Percentiles rank a stretch among this genome's conserved stretches.
phyloP scores from a whole-genome alignment of 2,329 filamentous ascomycete genomes.

The Diplodia mutila region DNA sequence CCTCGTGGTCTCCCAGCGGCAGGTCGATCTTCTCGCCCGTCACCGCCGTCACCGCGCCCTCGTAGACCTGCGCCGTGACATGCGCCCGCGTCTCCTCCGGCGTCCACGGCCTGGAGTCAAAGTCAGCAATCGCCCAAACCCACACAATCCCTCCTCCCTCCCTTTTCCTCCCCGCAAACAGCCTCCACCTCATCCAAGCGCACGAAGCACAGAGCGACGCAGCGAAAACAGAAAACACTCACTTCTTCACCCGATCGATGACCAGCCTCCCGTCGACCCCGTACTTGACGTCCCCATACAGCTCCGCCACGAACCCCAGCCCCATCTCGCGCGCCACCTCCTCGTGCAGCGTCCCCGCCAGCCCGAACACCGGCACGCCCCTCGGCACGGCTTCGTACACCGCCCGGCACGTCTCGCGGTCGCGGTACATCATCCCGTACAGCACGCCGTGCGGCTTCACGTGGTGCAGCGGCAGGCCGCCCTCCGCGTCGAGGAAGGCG shows the following conservation, averaged over 20 bases:
- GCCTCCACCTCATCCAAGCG: neutral
- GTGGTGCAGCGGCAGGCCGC: constrained; percentile 58
- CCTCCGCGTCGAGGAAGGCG: constrained; percentile 62
- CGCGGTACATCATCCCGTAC: constrained; percentile 61
- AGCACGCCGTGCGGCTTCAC: constrained; percentile 66
- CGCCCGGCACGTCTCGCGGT: constrained; percentile 56
- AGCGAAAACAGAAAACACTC: neutral
- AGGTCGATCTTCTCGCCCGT: constrained; percentile 48
- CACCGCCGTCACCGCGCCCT: constrained; percentile 46
- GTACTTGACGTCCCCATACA: constrained; percentile 63
- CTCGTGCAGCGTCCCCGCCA: constrained; percentile 60
- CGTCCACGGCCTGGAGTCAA: constrained; percentile 43
- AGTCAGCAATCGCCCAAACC: neutral
- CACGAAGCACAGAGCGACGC: neutral
- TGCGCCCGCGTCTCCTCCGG: constrained; percentile 48
- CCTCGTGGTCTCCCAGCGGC: constrained; percentile 47
- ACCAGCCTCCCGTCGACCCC: constrained; percentile 54
- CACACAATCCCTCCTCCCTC: too few species aligned
- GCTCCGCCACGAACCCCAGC: constrained; percentile 58
- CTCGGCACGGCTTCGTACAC: constrained; percentile 58
- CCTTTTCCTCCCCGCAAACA: too few species aligned
- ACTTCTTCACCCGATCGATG: constrained; percentile 64
- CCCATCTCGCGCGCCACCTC: constrained; percentile 57
- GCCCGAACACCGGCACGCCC: constrained; percentile 57
- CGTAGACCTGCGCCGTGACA: constrained; percentile 46